phyloP scores from a whole-genome alignment of 768 basidiomycete species.

The Kwoniella sp. region DNA sequence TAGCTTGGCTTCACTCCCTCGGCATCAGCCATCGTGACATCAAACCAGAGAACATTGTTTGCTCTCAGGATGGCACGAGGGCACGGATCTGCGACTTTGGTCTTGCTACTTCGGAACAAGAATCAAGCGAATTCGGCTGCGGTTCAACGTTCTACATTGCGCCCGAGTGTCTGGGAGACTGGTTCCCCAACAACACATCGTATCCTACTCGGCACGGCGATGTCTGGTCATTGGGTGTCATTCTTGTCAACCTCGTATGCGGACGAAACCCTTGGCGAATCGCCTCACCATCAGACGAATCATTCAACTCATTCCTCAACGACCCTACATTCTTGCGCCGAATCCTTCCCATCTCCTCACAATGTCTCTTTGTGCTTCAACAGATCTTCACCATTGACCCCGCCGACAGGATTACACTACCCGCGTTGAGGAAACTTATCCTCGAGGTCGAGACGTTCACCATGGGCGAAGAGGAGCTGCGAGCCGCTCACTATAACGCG shows the following conservation, averaged over 20 bases:
- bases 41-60: slow-evolving; percentile 55
- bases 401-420: slow-evolving; percentile 64
- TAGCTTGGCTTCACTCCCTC: slow-evolving; percentile 57
- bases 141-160: slow-evolving; percentile 57
- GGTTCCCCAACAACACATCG: slow-evolving; percentile 57
- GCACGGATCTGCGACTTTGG: slow-evolving; percentile 56
- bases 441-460: slow-evolving; percentile 65
- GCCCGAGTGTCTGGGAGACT: slow-evolving; percentile 62
- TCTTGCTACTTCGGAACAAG: slow-evolving; percentile 49
- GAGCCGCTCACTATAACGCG: slow-evolving; percentile 44
- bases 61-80: slow-evolving; percentile 58
- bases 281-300: slow-evolving; percentile 67
- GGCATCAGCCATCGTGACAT: slow-evolving; percentile 53
- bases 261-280: slow-evolving; percentile 76
- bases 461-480: slow-evolving; percentile 61
- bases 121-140: slow-evolving; percentile 53
- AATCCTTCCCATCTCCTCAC: slow-evolving; percentile 72
- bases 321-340: slow-evolving; percentile 67
- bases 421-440: slow-evolving; percentile 66
- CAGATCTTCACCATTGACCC: slow-evolving; percentile 72
- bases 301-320: slow-evolving; percentile 74
- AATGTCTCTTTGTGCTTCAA: slow-evolving; percentile 68
- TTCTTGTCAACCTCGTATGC: slow-evolving; percentile 71
- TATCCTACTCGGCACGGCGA: slow-evolving; percentile 84
- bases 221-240: slow-evolving; percentile 91